A percentile compares a stretch with the other conserved stretches of the same genome.
Conservation (phyloP, 2,329 filamentous ascomycete genomes). For the Colletotrichum cuscutae region DNA sequence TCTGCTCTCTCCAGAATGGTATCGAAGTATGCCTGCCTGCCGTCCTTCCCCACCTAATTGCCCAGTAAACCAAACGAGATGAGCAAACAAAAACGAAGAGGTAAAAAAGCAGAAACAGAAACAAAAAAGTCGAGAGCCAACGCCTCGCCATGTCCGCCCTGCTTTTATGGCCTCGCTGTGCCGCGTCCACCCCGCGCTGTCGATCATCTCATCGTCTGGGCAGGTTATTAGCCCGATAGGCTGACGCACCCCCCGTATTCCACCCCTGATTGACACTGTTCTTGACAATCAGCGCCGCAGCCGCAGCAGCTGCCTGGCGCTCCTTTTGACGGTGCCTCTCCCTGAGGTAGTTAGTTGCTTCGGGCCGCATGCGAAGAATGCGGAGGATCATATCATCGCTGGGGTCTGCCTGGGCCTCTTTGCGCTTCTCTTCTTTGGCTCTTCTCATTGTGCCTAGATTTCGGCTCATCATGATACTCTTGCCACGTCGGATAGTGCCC, state of each 20-base stretch:
- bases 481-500: slow-evolving; percentile 72
- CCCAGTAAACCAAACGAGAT: not conserved
- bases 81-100: slow-evolving; percentile 5
- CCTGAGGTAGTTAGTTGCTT: slow-evolving; percentile 87
- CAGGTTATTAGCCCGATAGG: slow-evolving; percentile 57
- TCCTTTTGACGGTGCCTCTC: slow-evolving; percentile 95
- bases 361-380: slow-evolving; percentile 93
- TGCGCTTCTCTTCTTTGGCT: slow-evolving; percentile 94
- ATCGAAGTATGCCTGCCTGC: slow-evolving; percentile 18
- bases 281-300: slow-evolving; percentile 92
- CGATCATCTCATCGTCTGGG: slow-evolving; percentile 55
- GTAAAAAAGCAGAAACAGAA: not conserved
- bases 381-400: slow-evolving; percentile 98
- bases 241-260: slow-evolving; percentile 54
- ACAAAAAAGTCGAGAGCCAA: not conserved
- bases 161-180: not conserved
- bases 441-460: slow-evolving; percentile 97
- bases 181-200: not conserved
- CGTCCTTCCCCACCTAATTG: not conserved
- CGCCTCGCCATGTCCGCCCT: slow-evolving; percentile 12
- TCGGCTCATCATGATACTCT: slow-evolving; percentile 91
- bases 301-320: slow-evolving; percentile 86
- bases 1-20: slow-evolving; percentile 20
- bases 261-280: slow-evolving; percentile 80
- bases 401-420: slow-evolving; percentile 94